Percentiles rank a stretch among this genome's conserved stretches.
These are phyloP conservation scores for Bigelowiella natans DNA, from an alignment of 78 protist genomes.

Conservation along the genomic window DNA sequence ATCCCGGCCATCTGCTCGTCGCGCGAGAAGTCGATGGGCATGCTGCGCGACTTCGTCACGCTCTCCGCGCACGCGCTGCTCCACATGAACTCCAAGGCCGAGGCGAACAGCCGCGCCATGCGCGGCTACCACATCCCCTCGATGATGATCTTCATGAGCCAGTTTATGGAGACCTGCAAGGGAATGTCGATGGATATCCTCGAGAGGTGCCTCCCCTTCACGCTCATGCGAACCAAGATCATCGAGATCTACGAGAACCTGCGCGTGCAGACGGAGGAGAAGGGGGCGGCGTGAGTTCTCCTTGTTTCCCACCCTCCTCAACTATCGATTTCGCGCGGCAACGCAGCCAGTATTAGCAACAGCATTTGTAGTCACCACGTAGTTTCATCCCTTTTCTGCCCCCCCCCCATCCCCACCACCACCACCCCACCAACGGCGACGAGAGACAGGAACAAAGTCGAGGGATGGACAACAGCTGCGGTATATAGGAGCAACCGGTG, in stretches of 20 bases:
- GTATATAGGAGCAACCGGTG: too few relatives aligned
- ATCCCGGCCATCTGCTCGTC: background rate
- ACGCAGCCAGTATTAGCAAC: too few relatives aligned
- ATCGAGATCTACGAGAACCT: background rate
- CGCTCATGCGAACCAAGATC: background rate
- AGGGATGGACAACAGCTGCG: too few relatives aligned
- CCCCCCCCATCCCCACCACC: too few relatives aligned
- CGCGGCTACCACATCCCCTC: background rate
- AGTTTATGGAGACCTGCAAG: background rate
- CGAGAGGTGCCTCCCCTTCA: background rate
- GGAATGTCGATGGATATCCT: background rate
- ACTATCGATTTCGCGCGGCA: too few relatives aligned
- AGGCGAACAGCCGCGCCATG: background rate
- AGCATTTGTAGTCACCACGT: too few relatives aligned
- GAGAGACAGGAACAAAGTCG: too few relatives aligned
- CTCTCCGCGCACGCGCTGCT: background rate
- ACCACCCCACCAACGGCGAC: too few relatives aligned
- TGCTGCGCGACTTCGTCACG: background rate
- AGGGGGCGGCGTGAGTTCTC: too few relatives aligned
- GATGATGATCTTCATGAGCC: background rate
- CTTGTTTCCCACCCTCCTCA: too few relatives aligned
- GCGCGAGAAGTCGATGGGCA: background rate
- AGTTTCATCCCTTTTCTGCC: too few relatives aligned
- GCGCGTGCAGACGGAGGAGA: background rate
- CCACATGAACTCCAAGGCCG: background rate